Evolutionary conservation across 176 grass and related monocot species (phyloP), one percentile per base, ranked within the genome.

Genomic region (Bothriochloa decipiens): DNA sequence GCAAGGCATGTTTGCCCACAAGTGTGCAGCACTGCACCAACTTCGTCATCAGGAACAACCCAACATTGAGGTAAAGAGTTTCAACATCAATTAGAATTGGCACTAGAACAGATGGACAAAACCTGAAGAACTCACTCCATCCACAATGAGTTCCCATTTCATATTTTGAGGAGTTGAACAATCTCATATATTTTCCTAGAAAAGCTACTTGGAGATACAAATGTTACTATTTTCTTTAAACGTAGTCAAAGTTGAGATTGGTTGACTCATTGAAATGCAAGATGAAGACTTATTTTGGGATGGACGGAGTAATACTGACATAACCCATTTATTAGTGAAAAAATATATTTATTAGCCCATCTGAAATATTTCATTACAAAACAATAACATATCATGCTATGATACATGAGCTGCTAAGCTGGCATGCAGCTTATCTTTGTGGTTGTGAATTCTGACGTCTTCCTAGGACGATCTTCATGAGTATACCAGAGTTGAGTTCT

Each of bases 301-400:
- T 45, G 42, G 42, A 45, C 2, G 42, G 42, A 45, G 6, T 45
- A 45, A 12, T 45, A 45, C 11, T 45, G 41, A 43, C 42, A 11
- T 12, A 45, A 45, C 11, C 42, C 9, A 45, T 45, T 45, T 45
- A 45, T 45, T 45, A 45, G 0, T 45, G 41, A 28, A 76, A 28
- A 76, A 70, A 84, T 33, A 63, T 70, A 75, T 42, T 80, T 41
- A 80, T 53, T 32, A 80, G 69, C 67, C 47, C 18, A 69, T 75
- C 74, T 75, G 45, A 45, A 53, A 72, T 15, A 29, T 73, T 45
- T 55, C 69, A 36, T 87, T 87, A 90, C 89, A 90, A 62, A 83
- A 74, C 72, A 80, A 50, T 83, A 83, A 72, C 49, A 90, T 86
- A 49, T 29, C 33, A 82, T 50, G 46, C 67, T 80, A 84, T 73